Base-by-base conservation (phyloP, 768 basidiomycete species). In the Multifurca ochricompacta region DNA sequence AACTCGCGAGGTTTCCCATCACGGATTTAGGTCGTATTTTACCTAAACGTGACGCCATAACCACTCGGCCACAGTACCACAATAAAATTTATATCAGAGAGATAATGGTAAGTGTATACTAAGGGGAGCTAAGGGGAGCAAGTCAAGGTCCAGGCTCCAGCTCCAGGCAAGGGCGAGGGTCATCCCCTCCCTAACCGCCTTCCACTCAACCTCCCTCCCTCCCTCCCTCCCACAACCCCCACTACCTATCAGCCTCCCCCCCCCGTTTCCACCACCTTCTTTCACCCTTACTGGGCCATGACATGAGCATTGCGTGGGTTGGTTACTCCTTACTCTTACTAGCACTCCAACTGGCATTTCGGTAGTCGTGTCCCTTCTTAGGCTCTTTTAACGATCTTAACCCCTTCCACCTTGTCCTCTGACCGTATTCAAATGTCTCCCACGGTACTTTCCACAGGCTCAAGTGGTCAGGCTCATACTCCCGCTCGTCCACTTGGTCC, bases 1-100 rank as follows among this genome's bases (percentile, higher is more conserved):
- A 76, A 76, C 75, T 76, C 75, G 75, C 75, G 75, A 74, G 75
- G 75, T 74, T 73, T 74, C 75, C 75, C 75, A 76, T 76, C 75
- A 76, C 75, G 75, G 75, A 69, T 69, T 69, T n/a, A n/a, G 63
- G 65, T 42, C 37, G 36, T 37, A 50, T n/a, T n/a, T n/a, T n/a
- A 68, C 75, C 75, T 76, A 76, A 76, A 76, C 75, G 76, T 77
- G 75, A 76, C 75, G 75, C 75, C 75, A 73, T 76, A 76, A 76
- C 75, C 75, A 76, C 75, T 76, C 76, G 75, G 75, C 75, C 76
- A 76, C 75, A 76, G 73, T 77, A 73, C 75, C 75, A 41, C 68
- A 23, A 25, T 0, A 21, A 4, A 18, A 16, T 0, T n/a, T n/a
- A n/a, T n/a, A n/a, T n/a, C n/a, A n/a, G n/a, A n/a, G n/a, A n/a